A percentile compares a stretch with the other conserved stretches of the same genome.
Evolutionary conservation across 768 basidiomycete genomes (phyloP).

Genomic region (Podaxis sp.): DNA sequence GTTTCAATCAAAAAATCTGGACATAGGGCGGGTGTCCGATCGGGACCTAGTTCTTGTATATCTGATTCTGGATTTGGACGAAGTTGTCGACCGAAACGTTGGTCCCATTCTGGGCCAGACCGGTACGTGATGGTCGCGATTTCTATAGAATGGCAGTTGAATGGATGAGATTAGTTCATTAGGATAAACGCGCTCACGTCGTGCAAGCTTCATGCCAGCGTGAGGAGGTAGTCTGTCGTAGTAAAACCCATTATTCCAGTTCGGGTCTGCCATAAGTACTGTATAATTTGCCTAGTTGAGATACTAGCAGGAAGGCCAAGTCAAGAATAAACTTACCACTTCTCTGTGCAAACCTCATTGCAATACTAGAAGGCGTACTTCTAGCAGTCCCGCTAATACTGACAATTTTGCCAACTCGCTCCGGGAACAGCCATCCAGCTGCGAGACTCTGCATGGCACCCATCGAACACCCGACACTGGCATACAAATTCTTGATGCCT

Average conservation of each 20-base stretch:
- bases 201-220: conserved; percentile 96
- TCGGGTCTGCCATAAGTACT: conserved; percentile 99
- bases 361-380: conserved; percentile 88
- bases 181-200: conserved; percentile 53
- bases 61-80: conserved; percentile 41
- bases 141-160: conserved; percentile 48
- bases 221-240: conserved; percentile 96
- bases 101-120: conserved; percentile 99
- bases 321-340: conserved; percentile 63
- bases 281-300: background rate
- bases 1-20: conserved; percentile 99
- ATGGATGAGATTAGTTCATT: background rate
- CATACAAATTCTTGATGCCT: conserved; percentile 82
- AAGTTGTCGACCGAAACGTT: conserved; percentile 88
- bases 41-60: conserved; percentile 23
- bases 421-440: conserved; percentile 89
- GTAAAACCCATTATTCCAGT: conserved; percentile 99
- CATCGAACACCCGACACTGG: conserved; percentile 95
- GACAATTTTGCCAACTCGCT: conserved; percentile 85
- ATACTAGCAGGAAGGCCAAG: conserved; percentile 2
- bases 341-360: conserved; percentile 94
- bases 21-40: conserved; percentile 74
- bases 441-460: conserved; percentile 98
- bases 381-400: conserved; percentile 95
- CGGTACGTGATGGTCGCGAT: conserved; percentile 99